These are phyloP conservation scores for Larix sibirica DNA, from an alignment of 83 land plant species.

Conservation along the genomic window DNA sequence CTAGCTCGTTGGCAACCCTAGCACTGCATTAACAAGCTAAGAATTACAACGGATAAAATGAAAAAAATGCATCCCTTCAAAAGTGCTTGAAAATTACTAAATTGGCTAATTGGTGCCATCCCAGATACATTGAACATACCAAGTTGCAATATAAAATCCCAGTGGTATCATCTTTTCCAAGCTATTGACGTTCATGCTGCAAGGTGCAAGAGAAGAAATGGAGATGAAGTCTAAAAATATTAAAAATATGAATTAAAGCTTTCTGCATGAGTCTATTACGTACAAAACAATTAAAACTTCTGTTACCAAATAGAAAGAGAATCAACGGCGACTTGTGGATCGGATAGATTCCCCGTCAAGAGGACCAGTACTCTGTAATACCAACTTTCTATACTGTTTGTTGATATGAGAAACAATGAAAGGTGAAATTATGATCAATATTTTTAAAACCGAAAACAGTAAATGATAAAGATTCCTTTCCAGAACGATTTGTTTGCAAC, in stretches of 20 bases:
- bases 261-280: neutral
- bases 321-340: slow-evolving; percentile 33
- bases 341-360: slow-evolving; percentile 37
- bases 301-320: slow-evolving; percentile 46
- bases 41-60: no score
- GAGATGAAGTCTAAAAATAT: neutral
- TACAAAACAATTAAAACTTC: no score
- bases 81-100: neutral
- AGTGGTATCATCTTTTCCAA: slow-evolving; percentile 61
- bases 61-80: slow-evolving; percentile 13
- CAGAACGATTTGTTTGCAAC: neutral
- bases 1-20: no score
- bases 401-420: neutral
- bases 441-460: no score
- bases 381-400: slow-evolving; percentile 30
- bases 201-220: no score
- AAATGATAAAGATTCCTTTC: neutral
- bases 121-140: slow-evolving; percentile 23
- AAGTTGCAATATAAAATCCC: slow-evolving; percentile 37
- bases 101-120: no score
- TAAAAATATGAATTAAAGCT: neutral
- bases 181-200: slow-evolving; percentile 49
- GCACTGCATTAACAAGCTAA: no score
- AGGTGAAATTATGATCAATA: no score
- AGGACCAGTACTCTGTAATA: no score